Base-by-base conservation (phyloP, 2,329 filamentous ascomycete genomes). In the Calonectria hongkongensis region DNA sequence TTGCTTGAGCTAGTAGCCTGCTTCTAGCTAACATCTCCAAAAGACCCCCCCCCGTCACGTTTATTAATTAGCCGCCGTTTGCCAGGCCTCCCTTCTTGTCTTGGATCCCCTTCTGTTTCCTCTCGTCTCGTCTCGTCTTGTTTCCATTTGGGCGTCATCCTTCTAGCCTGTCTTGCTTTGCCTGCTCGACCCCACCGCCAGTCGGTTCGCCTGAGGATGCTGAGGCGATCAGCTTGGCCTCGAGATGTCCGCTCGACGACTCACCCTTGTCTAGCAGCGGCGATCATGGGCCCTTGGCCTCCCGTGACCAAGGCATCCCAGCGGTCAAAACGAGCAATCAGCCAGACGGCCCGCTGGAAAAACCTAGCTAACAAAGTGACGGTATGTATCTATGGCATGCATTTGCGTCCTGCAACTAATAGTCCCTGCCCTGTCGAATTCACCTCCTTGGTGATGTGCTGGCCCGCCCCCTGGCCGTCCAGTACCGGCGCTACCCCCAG, bases 361-460 rank as follows among this genome's bases (percentile, higher is more conserved):
- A 58, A 41, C 54, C 74, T 73, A 75, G 75, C 79, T 77, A 79
- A 79, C 77, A n/a, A 74, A 79, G 70, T 63, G 73, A 73, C 71
- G 76, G 70, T 76, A 76, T 79, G 79, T 81, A 79, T 72, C 72
- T 80, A 81, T 81, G 79, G 79, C 78, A 80, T 81, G 79, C 79
- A 81, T 81, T 63, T 81, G 75, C 79, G 70, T 81, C 74, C 79
- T 81, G 79, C 79, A 80, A 72, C 79, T 81, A 81, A 81, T 76
- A 62, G 72, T 70, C 73, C 78, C 68, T 77, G 60, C 70, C 74
- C 73, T 75, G 71, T 67, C 72, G 63, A 64, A 72, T 70, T 73
- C 74, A 56, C 67, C 71, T 36, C 50, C 62, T 66, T 70, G 71
- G 68, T 75, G 77, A 78, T 79, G 77, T 71, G 77, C 69, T 78